A percentile compares a stretch with the other conserved stretches of the same genome.
Evolutionary conservation across 2,329 filamentous ascomycete species (phyloP).

Genomic region (Albifimbria verrucaria): DNA sequence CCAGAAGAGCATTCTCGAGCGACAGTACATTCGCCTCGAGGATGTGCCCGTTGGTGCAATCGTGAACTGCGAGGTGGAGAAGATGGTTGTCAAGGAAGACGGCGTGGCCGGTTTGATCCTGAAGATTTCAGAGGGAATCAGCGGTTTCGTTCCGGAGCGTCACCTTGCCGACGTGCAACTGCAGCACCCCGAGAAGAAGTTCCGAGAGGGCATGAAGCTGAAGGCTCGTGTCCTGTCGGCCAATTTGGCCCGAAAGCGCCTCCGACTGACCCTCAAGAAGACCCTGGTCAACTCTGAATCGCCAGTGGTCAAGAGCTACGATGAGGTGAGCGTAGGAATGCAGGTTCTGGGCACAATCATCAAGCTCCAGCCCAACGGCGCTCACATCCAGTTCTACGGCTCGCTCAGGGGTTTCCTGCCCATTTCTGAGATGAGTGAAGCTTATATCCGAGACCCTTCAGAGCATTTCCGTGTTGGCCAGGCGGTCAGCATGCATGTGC

Average conservation of each 20-base stretch:
- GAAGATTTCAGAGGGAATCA: conserved; percentile 80
- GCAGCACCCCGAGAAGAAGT: conserved; percentile 94
- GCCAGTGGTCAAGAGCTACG: conserved; percentile 73
- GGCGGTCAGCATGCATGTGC: conserved; percentile 84
- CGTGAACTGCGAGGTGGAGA: conserved; percentile 80
- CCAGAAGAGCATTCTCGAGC: conserved; percentile 76
- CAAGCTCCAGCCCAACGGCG: conserved; percentile 73
- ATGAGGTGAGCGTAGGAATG: conserved; percentile 68
- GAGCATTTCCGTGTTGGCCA: conserved; percentile 90
- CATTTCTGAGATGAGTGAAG: conserved; percentile 96
- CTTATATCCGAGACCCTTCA: conserved; percentile 83
- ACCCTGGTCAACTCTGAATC: conserved; percentile 86
- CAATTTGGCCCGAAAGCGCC: conserved; percentile 69
- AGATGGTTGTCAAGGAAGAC: conserved; percentile 72
- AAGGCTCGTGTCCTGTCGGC: conserved; percentile 83
- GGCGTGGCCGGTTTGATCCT: conserved; percentile 80
- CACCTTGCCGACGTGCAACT: conserved; percentile 86
- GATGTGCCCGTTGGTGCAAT: conserved; percentile 80
- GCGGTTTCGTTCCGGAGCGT: conserved; percentile 81
- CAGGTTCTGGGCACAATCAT: conserved; percentile 85
- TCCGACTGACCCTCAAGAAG: conserved; percentile 92
- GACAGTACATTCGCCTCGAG: conserved; percentile 86
- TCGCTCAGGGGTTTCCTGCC: conserved; percentile 81
- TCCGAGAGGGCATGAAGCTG: conserved; percentile 79
- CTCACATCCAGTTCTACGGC: conserved; percentile 90